Conservation (phyloP, 305 asterid genomes). For the Salvia sclarea region DNA sequence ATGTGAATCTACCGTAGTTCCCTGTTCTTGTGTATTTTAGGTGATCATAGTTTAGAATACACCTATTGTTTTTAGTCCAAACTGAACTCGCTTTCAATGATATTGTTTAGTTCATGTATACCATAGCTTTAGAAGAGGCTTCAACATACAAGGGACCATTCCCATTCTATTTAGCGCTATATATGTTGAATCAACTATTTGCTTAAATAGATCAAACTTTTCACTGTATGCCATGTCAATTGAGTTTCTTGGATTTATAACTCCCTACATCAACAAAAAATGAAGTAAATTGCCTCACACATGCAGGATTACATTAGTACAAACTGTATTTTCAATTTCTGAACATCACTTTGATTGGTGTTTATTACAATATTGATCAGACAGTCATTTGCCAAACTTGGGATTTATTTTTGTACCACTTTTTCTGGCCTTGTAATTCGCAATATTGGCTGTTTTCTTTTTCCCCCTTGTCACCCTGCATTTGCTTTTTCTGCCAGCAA, state of each 20-base stretch:
- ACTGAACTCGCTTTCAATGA: slow-evolving; percentile 1
- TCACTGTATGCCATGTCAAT: not conserved
- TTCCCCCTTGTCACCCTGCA: not conserved
- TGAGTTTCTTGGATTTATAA: not conserved
- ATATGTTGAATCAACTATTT: not conserved
- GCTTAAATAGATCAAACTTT: not conserved
- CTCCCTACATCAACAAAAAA: slow-evolving; percentile 4
- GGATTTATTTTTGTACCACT: not conserved
- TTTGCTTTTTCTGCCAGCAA: slow-evolving; percentile 9
- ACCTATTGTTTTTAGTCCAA: slow-evolving; percentile 1
- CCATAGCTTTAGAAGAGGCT: not conserved
- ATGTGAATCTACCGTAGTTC: slow-evolving; percentile 9
- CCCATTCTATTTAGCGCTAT: slow-evolving; percentile 1
- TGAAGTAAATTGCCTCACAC: not conserved
- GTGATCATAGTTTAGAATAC: slow-evolving; percentile 11
- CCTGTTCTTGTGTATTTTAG: slow-evolving; percentile 23
- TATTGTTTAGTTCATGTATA: not conserved
- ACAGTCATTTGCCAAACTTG: slow-evolving; percentile 5
- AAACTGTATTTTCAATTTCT: not conserved
- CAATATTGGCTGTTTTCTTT: not conserved
- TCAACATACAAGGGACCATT: not conserved
- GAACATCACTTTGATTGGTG: not conserved
- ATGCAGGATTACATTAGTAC: not conserved
- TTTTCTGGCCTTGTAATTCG: not conserved
- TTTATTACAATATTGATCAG: not conserved